Evolutionary conservation across 805 yeast genomes (phyloP).

Genomic region (Yamadazyma tumulicola): DNA sequence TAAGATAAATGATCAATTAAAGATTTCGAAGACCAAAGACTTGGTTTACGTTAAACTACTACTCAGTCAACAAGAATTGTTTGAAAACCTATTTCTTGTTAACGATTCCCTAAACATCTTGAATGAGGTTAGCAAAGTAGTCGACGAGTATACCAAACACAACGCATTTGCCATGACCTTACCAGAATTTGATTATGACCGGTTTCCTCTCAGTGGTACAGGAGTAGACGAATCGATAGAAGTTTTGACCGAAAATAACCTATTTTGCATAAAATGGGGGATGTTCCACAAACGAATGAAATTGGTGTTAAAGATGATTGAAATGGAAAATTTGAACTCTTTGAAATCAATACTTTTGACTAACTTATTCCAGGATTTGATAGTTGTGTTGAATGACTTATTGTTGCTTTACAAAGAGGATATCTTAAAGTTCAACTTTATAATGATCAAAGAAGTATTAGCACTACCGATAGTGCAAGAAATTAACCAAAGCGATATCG

Average conservation of each 20-base stretch:
- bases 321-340: slow-evolving; percentile 35
- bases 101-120: slow-evolving; percentile 9
- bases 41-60: slow-evolving; percentile 7
- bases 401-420: slow-evolving; percentile 9
- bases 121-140: slow-evolving; percentile 2
- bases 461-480: slow-evolving; percentile 2
- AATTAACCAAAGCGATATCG: slow-evolving; percentile 8
- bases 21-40: slow-evolving; percentile 2
- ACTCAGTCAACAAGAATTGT: slow-evolving; percentile 4
- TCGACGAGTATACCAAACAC: not conserved
- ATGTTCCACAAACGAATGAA: slow-evolving; percentile 36
- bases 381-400: slow-evolving; percentile 40
- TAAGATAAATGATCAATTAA: slow-evolving; percentile 22
- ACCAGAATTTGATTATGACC: slow-evolving; percentile 8
- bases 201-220: not conserved
- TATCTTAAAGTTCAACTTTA: slow-evolving; percentile 6
- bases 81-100: slow-evolving; percentile 7
- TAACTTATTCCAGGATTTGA: slow-evolving; percentile 33
- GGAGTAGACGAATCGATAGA: slow-evolving; percentile 1
- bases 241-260: slow-evolving; percentile 13
- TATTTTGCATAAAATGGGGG: slow-evolving; percentile 25
- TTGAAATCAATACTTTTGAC: slow-evolving; percentile 39
- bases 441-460: slow-evolving; percentile 8
- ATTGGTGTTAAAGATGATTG: slow-evolving; percentile 35
- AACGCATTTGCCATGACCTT: slow-evolving; percentile 1